Conservation (phyloP, 2,329 filamentous ascomycete species). For the Pseudogymnoascus sp. region DNA sequence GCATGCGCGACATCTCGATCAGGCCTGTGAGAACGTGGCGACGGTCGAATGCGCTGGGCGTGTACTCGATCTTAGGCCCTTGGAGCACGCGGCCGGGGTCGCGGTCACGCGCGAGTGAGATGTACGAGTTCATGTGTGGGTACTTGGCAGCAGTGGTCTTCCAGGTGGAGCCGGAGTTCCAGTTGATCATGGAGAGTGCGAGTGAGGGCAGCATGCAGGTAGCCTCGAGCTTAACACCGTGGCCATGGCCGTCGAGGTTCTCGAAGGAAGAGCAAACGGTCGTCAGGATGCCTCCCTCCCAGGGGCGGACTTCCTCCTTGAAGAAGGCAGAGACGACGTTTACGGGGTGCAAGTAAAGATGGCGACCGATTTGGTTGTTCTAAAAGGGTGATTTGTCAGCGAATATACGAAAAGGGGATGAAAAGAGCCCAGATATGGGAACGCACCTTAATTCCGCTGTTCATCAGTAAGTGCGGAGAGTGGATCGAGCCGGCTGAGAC, state of each 20-base stretch:
- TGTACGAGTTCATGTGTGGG: conserved; percentile 63
- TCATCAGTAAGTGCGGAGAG: conserved; percentile 67
- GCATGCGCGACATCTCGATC: conserved; percentile 65
- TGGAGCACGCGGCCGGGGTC: conserved; percentile 70
- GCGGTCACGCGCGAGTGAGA: conserved; percentile 67
- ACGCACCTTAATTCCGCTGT: conserved; percentile 63
- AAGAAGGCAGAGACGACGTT: conserved; percentile 54
- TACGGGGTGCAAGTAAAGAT: conserved; percentile 76
- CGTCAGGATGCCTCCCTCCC: conserved; percentile 70
- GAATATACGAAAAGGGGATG: not conserved
- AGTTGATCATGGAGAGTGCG: conserved; percentile 56
- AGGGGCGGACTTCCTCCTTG: conserved; percentile 61
- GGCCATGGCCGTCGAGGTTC: conserved; percentile 70
- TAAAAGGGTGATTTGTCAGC: conserved; percentile 8
- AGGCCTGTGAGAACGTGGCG: conserved; percentile 65
- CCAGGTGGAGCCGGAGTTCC: conserved; percentile 60
- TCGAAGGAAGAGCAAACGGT: conserved; percentile 70
- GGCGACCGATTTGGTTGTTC: conserved; percentile 74
- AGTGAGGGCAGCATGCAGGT: conserved; percentile 65
- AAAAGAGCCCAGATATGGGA: not conserved
- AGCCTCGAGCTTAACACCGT: conserved; percentile 76
- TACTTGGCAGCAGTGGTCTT: conserved; percentile 65
- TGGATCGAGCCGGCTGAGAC: conserved; percentile 70
- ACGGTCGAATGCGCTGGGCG: conserved; percentile 62
- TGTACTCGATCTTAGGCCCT: conserved; percentile 61